Conservation (phyloP, 2,329 filamentous ascomycete species). For the Lecanicillium sp. region DNA sequence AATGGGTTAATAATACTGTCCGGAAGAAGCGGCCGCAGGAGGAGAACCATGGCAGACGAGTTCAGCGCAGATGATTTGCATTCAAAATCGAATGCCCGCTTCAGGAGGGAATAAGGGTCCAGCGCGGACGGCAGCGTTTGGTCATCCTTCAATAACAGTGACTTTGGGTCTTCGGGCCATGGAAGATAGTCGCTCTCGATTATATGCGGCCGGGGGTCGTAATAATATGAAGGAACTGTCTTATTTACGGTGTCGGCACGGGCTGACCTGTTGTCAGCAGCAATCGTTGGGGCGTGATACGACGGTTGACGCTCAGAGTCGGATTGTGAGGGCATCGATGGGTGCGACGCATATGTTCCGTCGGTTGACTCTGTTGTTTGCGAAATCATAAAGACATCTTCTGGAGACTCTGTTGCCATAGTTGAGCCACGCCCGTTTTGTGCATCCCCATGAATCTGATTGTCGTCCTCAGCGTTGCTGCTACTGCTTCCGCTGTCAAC, state of each 20-base stretch:
- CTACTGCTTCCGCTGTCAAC: constrained; percentile 7
- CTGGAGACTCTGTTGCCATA: constrained; percentile 21
- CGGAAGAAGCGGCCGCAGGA: constrained; percentile 49
- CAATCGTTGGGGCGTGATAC: constrained; percentile 7
- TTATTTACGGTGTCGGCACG: constrained; percentile 18
- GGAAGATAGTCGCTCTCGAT: constrained; percentile 52
- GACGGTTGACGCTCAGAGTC: constrained; percentile 14
- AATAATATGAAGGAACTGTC: constrained; percentile 20
- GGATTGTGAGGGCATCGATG: constrained; percentile 20
- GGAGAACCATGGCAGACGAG: constrained; percentile 51
- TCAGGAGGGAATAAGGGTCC: constrained; percentile 46
- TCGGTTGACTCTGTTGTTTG: constrained; percentile 34
- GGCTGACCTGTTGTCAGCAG: constrained; percentile 10
- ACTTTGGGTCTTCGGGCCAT: constrained; percentile 48
- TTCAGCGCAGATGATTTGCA: constrained; percentile 47
- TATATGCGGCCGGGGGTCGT: constrained; percentile 32
- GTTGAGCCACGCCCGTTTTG: background rate
- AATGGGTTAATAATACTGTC: constrained; percentile 44
- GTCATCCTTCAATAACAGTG: constrained; percentile 26
- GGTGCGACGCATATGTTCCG: constrained; percentile 22
- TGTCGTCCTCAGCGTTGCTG: constrained; percentile 3
- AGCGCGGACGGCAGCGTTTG: constrained; percentile 30
- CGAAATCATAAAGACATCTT: constrained; percentile 35
- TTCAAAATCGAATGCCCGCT: constrained; percentile 48
- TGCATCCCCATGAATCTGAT: constrained; percentile 5